Conservation (phyloP, 106 monocot species). For the Apostasia ramifera region DNA sequence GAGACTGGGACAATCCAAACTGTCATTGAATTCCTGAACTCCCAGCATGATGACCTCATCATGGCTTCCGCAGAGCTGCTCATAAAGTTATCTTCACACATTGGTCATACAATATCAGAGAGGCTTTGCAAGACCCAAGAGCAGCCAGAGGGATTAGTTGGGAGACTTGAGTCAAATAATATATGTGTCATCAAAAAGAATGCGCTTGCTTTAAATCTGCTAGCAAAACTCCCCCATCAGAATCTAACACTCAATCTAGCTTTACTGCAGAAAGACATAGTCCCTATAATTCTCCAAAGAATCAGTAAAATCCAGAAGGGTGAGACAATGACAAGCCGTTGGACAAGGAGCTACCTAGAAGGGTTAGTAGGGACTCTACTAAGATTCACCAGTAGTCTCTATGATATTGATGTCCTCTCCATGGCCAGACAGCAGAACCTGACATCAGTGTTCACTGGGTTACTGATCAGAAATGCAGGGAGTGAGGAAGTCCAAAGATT, state of each 20-base stretch:
- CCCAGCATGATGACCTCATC: constrained; percentile 23
- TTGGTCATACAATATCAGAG: constrained; percentile 51
- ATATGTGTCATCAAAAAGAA: constrained; percentile 33
- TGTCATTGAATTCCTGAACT: constrained; percentile 36
- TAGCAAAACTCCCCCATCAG: constrained; percentile 48
- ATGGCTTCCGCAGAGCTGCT: constrained; percentile 37
- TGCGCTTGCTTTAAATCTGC: constrained; percentile 30
- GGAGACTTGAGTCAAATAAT: constrained; percentile 9
- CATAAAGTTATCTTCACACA: constrained; percentile 28
- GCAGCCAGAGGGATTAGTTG: constrained; percentile 38
- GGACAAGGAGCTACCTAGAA: constrained; percentile 34
- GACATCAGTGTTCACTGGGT: constrained; percentile 23
- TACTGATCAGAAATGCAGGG: constrained; percentile 31
- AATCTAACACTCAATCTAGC: constrained; percentile 42
- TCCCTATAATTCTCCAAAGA: constrained; percentile 22
- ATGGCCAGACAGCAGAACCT: constrained; percentile 36
- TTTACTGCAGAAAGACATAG: constrained; percentile 23
- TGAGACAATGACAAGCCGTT: constrained; percentile 12
- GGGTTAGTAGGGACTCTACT: constrained; percentile 56
- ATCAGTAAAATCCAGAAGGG: constrained; percentile 36
- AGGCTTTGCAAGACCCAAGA: constrained; percentile 37
- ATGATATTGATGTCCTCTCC: constrained; percentile 32
- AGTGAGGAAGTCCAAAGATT: constrained; percentile 49
- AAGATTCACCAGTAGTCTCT: constrained; percentile 52
- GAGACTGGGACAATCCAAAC: constrained; percentile 19